Evolutionary conservation across 768 basidiomycete species (phyloP).

Genomic region (Gloeostereum incarnatum): DNA sequence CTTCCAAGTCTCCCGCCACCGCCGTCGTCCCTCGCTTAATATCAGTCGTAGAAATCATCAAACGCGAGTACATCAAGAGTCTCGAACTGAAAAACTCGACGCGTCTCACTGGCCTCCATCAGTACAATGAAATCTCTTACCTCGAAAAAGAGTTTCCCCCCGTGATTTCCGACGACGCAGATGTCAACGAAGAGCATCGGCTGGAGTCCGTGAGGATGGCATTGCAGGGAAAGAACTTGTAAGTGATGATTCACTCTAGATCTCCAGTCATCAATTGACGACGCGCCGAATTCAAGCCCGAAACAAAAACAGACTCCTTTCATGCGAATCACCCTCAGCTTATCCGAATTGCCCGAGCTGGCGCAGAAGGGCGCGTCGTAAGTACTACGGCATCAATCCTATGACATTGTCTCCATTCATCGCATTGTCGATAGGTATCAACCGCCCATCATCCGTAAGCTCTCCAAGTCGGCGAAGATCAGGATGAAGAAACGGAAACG

Average conservation of each 20-base stretch:
- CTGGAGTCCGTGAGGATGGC: conserved; percentile 28
- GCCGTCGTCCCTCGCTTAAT: conserved; percentile 53
- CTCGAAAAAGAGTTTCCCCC: conserved; percentile 39
- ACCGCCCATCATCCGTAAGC: conserved; percentile 35
- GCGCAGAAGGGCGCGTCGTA: conserved; percentile 41
- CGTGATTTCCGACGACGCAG: conserved; percentile 7
- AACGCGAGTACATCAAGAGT: conserved; percentile 63
- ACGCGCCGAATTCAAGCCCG: conserved; percentile 23
- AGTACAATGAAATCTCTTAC: conserved; percentile 65
- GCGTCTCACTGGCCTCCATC: conserved; percentile 51
- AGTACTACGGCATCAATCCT: conserved; percentile 12
- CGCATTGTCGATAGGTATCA: conserved; percentile 59
- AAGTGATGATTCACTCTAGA: background rate
- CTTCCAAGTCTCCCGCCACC: conserved; percentile 22
- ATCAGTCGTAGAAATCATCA: conserved; percentile 76
- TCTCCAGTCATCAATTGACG: background rate
- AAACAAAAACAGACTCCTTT: conserved; percentile 51
- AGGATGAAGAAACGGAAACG: conserved; percentile 33
- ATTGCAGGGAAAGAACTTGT: conserved; percentile 40
- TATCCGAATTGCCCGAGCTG: conserved; percentile 28
- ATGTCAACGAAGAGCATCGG: conserved; percentile 19
- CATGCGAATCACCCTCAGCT: conserved; percentile 62
- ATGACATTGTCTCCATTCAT: background rate
- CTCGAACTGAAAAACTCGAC: conserved; percentile 31
- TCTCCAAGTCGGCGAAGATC: conserved; percentile 49